A percentile compares a stretch with the other conserved stretches of the same genome.
Conservation (phyloP, 805 yeast species). For the Saccharomycopsis synnaedendra region DNA sequence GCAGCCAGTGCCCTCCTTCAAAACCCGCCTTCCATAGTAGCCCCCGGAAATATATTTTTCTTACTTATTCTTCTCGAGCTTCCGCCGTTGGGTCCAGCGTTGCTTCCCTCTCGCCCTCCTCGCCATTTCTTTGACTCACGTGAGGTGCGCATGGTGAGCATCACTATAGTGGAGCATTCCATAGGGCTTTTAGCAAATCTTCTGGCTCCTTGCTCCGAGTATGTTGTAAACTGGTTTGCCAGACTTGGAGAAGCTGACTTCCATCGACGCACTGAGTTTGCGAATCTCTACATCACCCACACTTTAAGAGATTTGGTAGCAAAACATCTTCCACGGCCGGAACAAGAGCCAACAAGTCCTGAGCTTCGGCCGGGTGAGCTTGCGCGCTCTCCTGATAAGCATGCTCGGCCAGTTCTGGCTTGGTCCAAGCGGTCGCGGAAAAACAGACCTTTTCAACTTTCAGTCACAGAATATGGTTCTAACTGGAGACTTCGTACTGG, state of each 20-base stretch:
- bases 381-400: background rate
- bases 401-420: background rate
- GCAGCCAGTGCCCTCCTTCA: constrained; percentile 42
- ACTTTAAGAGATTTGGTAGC: constrained; percentile 34
- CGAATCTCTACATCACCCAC: constrained; percentile 71
- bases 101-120: background rate
- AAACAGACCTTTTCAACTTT: constrained; percentile 22
- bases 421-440: constrained; percentile 12
- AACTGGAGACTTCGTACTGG: constrained; percentile 78
- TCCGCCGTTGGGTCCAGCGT: constrained; percentile 28
- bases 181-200: constrained; percentile 56
- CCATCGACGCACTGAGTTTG: constrained; percentile 43
- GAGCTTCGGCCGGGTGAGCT: background rate
- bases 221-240: constrained; percentile 47
- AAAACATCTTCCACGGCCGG: background rate
- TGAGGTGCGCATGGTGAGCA: constrained; percentile 45
- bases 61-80: constrained; percentile 55
- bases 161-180: constrained; percentile 57
- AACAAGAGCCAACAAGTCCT: background rate
- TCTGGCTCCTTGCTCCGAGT: constrained; percentile 28
- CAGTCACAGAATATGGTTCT: constrained; percentile 51
- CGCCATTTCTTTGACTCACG: constrained; percentile 26
- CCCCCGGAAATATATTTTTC: constrained; percentile 41
- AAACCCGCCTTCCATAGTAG: constrained; percentile 30
- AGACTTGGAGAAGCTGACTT: constrained; percentile 33